Base-by-base conservation (phyloP, 2,329 filamentous ascomycete species). In the Nigrospora sphaerica region DNA sequence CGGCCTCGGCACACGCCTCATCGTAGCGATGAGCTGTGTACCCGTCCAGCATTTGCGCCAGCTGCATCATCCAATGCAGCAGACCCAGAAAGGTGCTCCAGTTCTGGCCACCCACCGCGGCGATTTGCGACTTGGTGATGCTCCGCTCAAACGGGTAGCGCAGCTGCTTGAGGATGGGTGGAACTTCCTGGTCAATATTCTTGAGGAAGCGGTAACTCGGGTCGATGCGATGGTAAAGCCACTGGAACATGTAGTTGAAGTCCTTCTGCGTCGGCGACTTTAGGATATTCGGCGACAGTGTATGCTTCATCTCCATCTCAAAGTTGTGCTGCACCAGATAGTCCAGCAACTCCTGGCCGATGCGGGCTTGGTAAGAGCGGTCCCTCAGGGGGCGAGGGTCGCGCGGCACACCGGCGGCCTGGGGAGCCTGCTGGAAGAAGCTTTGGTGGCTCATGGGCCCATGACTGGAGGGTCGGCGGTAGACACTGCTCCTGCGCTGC, bases 11-110 rank as follows among this genome's bases (percentile, higher is more conserved):
- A 62, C 90, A 96, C 1, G 90, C 91, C 44, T 95, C 86, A 54
- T 96, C 90, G 63, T 95, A 98, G 40, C 82, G 81, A 48, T 90
- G 85, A 46, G 72, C 66, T 1, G 80, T 73, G 61, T 91, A 97
- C 18, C 86, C 80, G 51, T 97, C 91, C 60, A 97, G 80, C 85
- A 97, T 95, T 56, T 92, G 85, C 5, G 89, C 88, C 44, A 98
- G 73, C 66, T 97, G 91, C 92, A 98, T 95, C 83, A 98, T 92
- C 93, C 93, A 98, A 69, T 98, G 91, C 43, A 98, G 74, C 63
- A 98, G 73, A 0, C 91, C 93, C 12, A 98, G 73, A 59, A 98
- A 97, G 0, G 89, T 93, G 51, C 86, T 86, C 93, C 93, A 98
- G 62, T 97, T 97, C 66, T 95, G 90, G 3, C 91, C 92, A 54